Conservation (phyloP, 257 asterid species). For the Solanum stenotomum region DNA sequence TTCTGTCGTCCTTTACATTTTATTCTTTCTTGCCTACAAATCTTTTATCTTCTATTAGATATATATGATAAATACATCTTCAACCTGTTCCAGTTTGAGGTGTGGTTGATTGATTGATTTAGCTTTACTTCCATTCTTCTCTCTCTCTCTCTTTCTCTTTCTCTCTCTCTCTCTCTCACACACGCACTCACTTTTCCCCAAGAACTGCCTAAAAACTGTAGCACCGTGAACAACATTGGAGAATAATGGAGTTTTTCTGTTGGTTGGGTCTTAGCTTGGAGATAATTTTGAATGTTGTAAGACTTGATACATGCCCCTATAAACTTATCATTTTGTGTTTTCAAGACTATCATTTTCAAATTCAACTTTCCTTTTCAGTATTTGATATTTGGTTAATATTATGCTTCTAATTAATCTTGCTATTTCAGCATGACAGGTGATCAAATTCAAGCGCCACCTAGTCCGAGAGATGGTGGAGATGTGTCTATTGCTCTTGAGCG, state of each 20-base stretch:
- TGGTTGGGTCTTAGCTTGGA: neutral
- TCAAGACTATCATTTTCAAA: neutral
- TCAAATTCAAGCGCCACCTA: constrained; percentile 73
- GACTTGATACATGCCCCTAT: neutral
- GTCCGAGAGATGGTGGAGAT: constrained; percentile 91
- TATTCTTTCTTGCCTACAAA: neutral
- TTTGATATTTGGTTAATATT: neutral
- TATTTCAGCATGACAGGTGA: constrained; percentile 88
- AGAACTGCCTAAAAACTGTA: neutral
- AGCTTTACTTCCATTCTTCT: neutral
- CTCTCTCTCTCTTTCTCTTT: neutral
- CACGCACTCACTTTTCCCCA: neutral
- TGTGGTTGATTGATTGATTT: neutral
- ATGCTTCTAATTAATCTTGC: constrained; percentile 10
- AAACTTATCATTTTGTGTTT: neutral
- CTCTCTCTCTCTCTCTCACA: neutral
- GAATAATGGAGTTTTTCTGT: neutral
- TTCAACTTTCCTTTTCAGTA: neutral
- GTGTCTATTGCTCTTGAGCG: constrained; percentile 44
- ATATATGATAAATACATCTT: neutral
- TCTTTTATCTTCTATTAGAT: neutral
- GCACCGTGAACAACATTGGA: neutral
- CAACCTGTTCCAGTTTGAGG: neutral
- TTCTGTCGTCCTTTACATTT: neutral
- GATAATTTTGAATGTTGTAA: neutral